Conservation (phyloP, 177 flowering plant genomes). For the Vitis hybrid region DNA sequence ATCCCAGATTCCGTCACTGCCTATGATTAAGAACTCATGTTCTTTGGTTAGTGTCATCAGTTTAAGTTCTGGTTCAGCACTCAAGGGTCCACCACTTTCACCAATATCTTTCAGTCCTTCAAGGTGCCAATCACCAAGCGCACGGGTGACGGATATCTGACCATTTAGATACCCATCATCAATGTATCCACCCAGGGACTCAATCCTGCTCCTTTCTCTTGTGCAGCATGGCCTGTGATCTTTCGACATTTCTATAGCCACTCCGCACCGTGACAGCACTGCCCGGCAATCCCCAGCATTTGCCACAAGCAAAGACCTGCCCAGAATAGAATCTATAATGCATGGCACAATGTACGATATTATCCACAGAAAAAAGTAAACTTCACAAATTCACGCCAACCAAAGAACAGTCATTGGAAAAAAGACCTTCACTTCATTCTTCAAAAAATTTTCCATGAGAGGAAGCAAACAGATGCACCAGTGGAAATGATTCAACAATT, state of each 20-base stretch:
- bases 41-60: slow-evolving; percentile 64
- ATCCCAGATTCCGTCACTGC: slow-evolving; percentile 95
- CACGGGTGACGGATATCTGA: slow-evolving; percentile 78
- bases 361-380: not conserved
- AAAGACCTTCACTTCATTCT: too few species aligned
- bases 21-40: slow-evolving; percentile 85
- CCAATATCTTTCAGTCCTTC: slow-evolving; percentile 64
- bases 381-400: too few species aligned
- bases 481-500: too few species aligned
- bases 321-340: slow-evolving; percentile 3
- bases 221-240: slow-evolving; percentile 78
- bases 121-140: slow-evolving; percentile 92
- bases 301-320: slow-evolving; percentile 91
- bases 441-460: too few species aligned
- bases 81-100: slow-evolving; percentile 62
- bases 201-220: slow-evolving; percentile 61
- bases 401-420: too few species aligned
- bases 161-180: slow-evolving; percentile 91
- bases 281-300: slow-evolving; percentile 99
- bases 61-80: slow-evolving; percentile 90
- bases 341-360: not conserved
- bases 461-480: too few species aligned
- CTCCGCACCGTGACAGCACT: slow-evolving; percentile 72
- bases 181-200: slow-evolving; percentile 82
- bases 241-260: slow-evolving; percentile 77